Percentiles rank a stretch among this genome's conserved stretches.
phyloP scores from a whole-genome alignment of 148 eudicot genomes.

The Rhododendron mucronatum region DNA sequence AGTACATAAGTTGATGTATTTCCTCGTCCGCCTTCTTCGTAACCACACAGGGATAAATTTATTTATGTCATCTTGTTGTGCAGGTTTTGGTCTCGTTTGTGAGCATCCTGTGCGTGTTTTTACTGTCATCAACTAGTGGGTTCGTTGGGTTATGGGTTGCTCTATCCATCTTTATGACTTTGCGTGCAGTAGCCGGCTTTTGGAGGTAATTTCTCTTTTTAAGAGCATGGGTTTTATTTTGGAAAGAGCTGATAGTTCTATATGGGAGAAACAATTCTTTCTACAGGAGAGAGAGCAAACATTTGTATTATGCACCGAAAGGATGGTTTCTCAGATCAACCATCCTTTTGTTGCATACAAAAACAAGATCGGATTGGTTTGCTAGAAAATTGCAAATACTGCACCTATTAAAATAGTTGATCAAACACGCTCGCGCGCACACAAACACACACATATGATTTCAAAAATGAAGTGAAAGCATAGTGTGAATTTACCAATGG shows the following conservation, averaged over 20 bases:
- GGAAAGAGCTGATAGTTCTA: background rate
- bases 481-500: background rate
- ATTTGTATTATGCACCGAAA: background rate
- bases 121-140: constrained; percentile 30
- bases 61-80: background rate
- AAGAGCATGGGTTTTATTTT: no score
- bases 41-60: background rate
- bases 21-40: background rate
- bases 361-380: background rate
- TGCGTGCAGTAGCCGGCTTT: constrained; percentile 40
- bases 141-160: constrained; percentile 47
- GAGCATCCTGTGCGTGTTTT: constrained; percentile 31
- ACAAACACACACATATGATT: background rate
- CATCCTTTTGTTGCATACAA: background rate
- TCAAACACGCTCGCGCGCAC: background rate
- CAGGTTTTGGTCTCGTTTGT: constrained; percentile 30
- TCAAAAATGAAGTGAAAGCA: background rate
- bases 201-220: constrained; percentile 28
- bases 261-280: background rate
- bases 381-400: background rate
- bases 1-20: background rate
- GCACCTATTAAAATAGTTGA: background rate
- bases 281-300: background rate
- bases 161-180: constrained; percentile 36
- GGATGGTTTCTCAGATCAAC: background rate